Base-by-base conservation (phyloP, 2,329 filamentous ascomycete genomes). In the Diaporthe australafricana region DNA sequence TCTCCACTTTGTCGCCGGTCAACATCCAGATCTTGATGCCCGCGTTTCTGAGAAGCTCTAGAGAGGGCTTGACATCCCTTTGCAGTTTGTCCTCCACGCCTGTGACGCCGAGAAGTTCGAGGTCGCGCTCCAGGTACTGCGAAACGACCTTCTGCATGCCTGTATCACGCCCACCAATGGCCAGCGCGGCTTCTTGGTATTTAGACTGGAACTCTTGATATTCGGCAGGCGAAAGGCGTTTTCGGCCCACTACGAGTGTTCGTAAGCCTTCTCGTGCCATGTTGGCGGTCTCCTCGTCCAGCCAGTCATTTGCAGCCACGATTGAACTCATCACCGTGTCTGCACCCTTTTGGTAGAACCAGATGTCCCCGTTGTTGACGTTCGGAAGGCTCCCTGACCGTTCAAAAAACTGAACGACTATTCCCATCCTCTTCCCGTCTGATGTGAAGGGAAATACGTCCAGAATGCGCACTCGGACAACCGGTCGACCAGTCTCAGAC, bases 1-100 rank as follows among this genome's bases (percentile, higher is more conserved):
- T 99, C 83, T 99, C 96, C 3, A 99, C 94, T 83, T 99, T 99
- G 86, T 99, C 96, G 57, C 96, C 96, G 0, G 96, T 99, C 80
- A 99, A 87, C 96, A 99, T 99, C 96, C 96, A 99, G 65, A 99
- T 98, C 82, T 98, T 98, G 83, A 99, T 96, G 32, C 96, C 96
- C 0, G 96, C 96, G 78, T 99, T 99, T 75, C 96, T 94, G 67
- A 99, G 89, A 6, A 99, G 89, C 81, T 99, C 97, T 7, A 99
- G 87, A 0, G 95, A 98, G 1, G 96, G 93, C 81, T 98, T 99
- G 78, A 99, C 96, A 78, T 98, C 95, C 74, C 92, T 92, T 80
- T 99, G 96, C 16, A 99, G 89, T 80, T 97, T 98, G 83, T 99
- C 96, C 82, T 99, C 97, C 0, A 99, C 96, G 75, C 96, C 96